Conservation (phyloP, 306 rosid species). For the Carpinus viminea region DNA sequence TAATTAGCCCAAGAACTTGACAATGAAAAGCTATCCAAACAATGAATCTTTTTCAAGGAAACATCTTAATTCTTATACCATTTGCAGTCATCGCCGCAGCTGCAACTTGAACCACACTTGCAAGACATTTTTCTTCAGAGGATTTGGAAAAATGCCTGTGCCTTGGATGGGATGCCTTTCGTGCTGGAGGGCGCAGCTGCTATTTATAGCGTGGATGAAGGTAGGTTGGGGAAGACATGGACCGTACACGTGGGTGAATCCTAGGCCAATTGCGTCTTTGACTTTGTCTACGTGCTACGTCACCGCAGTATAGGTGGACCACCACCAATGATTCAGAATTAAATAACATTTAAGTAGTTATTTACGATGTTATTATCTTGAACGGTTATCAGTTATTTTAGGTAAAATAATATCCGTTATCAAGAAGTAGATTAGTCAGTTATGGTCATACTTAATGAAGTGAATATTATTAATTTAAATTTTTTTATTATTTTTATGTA, state of each 20-base stretch:
- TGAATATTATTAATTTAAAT: too few species aligned
- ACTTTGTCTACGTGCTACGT: not conserved
- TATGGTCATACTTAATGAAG: too few species aligned
- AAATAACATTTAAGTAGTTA: not conserved
- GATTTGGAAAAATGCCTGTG: not conserved
- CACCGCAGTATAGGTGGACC: not conserved
- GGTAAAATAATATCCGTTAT: too few species aligned
- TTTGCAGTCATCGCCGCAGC: slow-evolving; percentile 7
- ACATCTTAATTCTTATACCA: slow-evolving; percentile 1
- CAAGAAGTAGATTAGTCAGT: too few species aligned
- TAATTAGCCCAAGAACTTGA: not conserved
- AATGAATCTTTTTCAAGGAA: too few species aligned
- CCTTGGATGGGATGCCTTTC: not conserved
- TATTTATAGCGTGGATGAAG: slow-evolving; percentile 18
- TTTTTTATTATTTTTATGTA: too few species aligned
- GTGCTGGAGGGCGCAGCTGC: not conserved
- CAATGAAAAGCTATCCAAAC: not conserved
- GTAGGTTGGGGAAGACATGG: slow-evolving; percentile 7
- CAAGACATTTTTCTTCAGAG: slow-evolving; percentile 27
- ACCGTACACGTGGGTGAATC: slow-evolving; percentile 49
- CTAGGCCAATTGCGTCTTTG: not conserved
- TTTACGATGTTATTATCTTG: too few species aligned
- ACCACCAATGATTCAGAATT: not conserved
- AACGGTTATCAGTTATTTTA: too few species aligned
- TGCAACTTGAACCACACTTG: slow-evolving; percentile 17